Evolutionary conservation across 1,139 yeast genomes (phyloP).

Genomic region (Yamadazyma friedrichii): DNA sequence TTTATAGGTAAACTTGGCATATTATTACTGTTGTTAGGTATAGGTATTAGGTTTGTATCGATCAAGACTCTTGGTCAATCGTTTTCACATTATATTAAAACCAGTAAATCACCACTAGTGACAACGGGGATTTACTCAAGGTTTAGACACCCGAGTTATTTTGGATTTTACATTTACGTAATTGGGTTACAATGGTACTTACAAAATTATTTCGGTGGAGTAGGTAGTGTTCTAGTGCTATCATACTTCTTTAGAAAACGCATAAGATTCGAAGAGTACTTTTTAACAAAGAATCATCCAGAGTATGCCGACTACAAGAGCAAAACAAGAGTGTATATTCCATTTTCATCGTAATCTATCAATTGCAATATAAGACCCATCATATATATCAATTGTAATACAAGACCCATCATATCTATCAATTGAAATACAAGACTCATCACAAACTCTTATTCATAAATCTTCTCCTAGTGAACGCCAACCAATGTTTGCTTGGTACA

Average conservation of each 20-base stretch:
- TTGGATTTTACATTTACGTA: conserved; percentile 41
- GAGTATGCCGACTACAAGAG: conserved; percentile 26
- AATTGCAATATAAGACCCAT: no score
- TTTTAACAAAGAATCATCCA: conserved; percentile 29
- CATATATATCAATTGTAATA: no score
- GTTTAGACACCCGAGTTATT: conserved; percentile 41
- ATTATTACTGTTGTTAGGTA: conserved; percentile 18
- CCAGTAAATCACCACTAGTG: conserved; percentile 20
- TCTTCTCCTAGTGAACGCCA: conserved; percentile 90
- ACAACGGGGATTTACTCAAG: conserved; percentile 32
- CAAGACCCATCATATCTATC: no score
- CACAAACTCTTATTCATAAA: conserved; percentile 84
- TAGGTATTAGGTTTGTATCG: conserved; percentile 27
- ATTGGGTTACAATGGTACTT: conserved; percentile 34
- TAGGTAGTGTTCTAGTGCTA: conserved; percentile 20
- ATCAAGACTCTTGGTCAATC: conserved; percentile 37
- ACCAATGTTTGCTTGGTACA: conserved; percentile 80
- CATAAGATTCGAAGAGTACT: conserved; percentile 38
- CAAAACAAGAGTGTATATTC: conserved; percentile 27
- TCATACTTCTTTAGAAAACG: conserved; percentile 31
- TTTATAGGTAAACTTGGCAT: conserved; percentile 8
- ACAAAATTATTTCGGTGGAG: conserved; percentile 22
- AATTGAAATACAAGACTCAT: no score
- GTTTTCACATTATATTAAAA: conserved; percentile 31
- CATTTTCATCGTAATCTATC: conserved; percentile 2